Evolutionary conservation across 257 asterid species (phyloP), one percentile per base, ranked within the genome.

Genomic region (Nicotiana paniculata): DNA sequence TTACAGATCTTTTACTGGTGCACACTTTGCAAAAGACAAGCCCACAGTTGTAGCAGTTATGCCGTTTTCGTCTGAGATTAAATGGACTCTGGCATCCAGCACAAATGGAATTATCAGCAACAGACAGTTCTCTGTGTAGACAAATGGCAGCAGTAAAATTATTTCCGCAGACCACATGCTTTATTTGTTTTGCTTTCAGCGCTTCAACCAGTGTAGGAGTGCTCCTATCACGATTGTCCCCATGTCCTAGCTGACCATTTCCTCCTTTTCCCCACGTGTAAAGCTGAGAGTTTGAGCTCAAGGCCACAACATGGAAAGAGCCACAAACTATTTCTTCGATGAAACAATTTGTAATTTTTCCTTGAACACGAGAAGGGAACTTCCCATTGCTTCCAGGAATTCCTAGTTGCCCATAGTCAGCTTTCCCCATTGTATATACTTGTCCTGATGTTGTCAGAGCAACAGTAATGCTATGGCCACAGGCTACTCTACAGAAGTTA

Each of bases 41-140:
- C 80, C 97, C 97, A 83, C 97, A 93, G 81, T 91, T 90, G 83
- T 91, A 93, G 90, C 97, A 93, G 85, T 91, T 93, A 21, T 90
- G 93, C 54, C 91, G 88, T 82, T 86, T 91, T 68, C 92, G 89
- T 81, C 81, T 91, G 84, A 93, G 88, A 82, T 83, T 88, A 83
- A 93, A 91, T 9, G 91, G 89, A 82, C 59, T 79, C 54, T 61
- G 86, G 89, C 97, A 93, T 51, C 93, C 89, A 18, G 94, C 86
- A 87, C 97, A 93, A 81, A 83, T 75, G 8, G 80, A 53, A 15
- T 16, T 75, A 75, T 75, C 43, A 48, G 63, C 63, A 53, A 75
- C 15, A 26, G 89, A 80, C 32, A 84, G 66, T 70, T 83, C 77
- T 85, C 86, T 86, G 59, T 90, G 91, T 84, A 88, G 87, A 81